phyloP scores from a whole-genome alignment of 257 asterid genomes.

The Coffea eugenioides region DNA sequence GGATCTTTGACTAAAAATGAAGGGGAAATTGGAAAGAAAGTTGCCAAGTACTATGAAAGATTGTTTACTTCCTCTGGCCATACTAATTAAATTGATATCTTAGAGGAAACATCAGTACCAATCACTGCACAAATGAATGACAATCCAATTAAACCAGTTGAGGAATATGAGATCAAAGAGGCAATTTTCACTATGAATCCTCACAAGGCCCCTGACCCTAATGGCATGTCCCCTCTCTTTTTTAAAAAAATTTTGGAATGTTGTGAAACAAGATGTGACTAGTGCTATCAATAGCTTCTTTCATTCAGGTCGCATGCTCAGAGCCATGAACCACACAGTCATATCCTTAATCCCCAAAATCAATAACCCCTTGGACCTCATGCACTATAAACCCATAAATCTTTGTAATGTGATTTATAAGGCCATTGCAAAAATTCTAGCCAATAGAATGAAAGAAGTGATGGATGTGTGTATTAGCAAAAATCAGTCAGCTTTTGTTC shows the following conservation, averaged over 20 bases:
- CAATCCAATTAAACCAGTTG: neutral
- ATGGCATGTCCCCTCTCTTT: neutral
- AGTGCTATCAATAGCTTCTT: neutral
- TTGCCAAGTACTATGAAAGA: neutral
- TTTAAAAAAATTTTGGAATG: neutral
- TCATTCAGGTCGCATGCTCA: neutral
- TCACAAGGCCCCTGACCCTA: neutral
- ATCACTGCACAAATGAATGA: neutral
- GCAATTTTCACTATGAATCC: neutral
- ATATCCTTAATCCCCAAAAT: neutral
- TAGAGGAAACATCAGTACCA: fast-evolving
- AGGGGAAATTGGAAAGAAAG: neutral
- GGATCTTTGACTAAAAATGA: fast-evolving
- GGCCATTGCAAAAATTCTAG: neutral
- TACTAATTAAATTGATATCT: no score
- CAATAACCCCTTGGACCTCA: neutral
- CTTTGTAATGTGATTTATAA: neutral
- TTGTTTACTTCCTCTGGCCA: neutral
- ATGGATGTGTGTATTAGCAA: no score
- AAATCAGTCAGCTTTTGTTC: neutral
- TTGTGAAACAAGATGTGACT: fast-evolving
- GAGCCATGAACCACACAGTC: no score
- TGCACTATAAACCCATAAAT: neutral
- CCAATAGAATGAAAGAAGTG: neutral
- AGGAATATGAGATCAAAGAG: neutral